Evolutionary conservation across 768 basidiomycete genomes (phyloP).

Genomic region (Pulveroboletus sp.): DNA sequence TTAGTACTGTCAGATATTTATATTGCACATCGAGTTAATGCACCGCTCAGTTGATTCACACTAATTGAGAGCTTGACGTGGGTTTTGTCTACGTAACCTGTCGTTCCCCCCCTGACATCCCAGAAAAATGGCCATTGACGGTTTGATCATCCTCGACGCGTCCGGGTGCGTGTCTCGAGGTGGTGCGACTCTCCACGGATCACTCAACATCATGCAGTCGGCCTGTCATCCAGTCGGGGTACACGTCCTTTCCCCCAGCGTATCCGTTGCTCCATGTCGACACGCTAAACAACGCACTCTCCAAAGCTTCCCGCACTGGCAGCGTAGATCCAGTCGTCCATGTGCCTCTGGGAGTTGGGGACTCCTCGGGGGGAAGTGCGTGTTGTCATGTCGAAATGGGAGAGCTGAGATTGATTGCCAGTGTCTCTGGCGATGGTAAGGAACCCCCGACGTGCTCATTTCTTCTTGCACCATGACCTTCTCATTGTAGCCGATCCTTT

Average conservation of each 20-base stretch:
- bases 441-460: not conserved
- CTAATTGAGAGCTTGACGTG: not conserved
- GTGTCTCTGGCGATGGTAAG: conserved; percentile 78
- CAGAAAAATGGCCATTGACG: conserved; percentile 66
- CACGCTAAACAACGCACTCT: conserved; percentile 68
- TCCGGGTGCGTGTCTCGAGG: conserved; percentile 49
- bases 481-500: conserved; percentile 70
- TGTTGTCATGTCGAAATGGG: conserved; percentile 79
- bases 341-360: conserved; percentile 43
- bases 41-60: not conserved
- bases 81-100: not conserved
- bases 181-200: not conserved
- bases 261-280: conserved; percentile 87
- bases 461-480: not conserved
- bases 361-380: conserved; percentile 49
- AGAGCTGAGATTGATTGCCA: conserved; percentile 74
- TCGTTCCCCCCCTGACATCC: not conserved
- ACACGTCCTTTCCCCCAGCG: conserved; percentile 67
- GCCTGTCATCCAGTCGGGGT: conserved; percentile 88
- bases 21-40: conserved; percentile 3
- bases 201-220: conserved; percentile 37
- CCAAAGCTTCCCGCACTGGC: conserved; percentile 46
- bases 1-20: conserved; percentile 11
- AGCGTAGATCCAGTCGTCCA: conserved; percentile 75
- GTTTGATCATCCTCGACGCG: conserved; percentile 73